phyloP scores from a whole-genome alignment of 345 rosid genomes.

The Conringia planisiliqua region DNA sequence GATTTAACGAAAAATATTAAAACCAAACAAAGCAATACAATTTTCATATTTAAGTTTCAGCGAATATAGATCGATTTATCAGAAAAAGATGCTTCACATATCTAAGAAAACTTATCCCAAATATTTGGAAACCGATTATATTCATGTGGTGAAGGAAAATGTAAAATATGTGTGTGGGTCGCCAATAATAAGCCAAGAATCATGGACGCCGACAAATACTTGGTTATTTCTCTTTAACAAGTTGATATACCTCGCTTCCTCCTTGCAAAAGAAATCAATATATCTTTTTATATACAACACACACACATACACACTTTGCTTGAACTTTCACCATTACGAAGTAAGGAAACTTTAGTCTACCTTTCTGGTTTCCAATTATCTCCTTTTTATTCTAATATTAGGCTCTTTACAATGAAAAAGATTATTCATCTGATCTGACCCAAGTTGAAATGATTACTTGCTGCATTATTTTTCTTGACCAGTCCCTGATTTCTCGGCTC shows the following conservation, averaged over 20 bases:
- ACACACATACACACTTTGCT: neutral
- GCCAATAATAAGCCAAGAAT: conserved; percentile 19
- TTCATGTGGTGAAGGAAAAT: conserved; percentile 28
- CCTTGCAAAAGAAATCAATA: neutral
- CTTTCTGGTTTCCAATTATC: neutral
- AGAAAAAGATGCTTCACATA: conserved; percentile 15
- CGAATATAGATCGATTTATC: neutral
- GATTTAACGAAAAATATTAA: too few relatives aligned
- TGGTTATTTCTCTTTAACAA: conserved; percentile 17
- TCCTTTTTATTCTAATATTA: neutral
- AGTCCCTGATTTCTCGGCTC: neutral
- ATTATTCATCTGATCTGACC: conserved; percentile 20
- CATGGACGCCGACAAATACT: conserved; percentile 24
- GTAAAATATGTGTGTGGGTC: conserved; percentile 11
- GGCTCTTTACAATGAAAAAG: conserved; percentile 5
- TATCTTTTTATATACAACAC: neutral
- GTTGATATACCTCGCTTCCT: conserved; percentile 8
- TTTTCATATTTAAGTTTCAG: neutral
- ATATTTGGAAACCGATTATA: neutral
- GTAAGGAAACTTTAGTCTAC: conserved; percentile 12
- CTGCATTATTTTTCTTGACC: neutral
- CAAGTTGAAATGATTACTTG: conserved; percentile 9
- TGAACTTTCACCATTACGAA: conserved; percentile 9
- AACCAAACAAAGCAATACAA: too few relatives aligned
- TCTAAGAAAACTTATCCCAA: conserved; percentile 19